Evolutionary conservation across 768 basidiomycete genomes (phyloP), one percentile per base, ranked within the genome.

Genomic region (Termitomyces titanicus): DNA sequence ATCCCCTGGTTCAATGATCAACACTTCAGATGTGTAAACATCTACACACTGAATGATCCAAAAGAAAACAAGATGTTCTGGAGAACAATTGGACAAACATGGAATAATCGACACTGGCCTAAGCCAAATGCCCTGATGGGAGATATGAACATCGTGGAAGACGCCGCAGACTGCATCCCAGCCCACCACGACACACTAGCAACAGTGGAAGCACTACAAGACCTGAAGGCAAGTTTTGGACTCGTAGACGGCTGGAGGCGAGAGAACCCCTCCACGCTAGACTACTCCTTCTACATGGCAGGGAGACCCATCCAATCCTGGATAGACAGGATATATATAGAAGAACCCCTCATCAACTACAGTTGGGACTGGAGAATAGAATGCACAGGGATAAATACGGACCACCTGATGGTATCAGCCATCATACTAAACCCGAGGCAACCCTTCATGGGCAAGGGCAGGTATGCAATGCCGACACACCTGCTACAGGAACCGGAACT

Each of bases 71-170:
- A 17, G 17, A 3, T 2, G 1, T 17, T 43, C 42, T 43, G 42
- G 24, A 39, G 3, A 25, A 24, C 24, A 3, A 22, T 17, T 3
- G 25, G 7, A 25, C 2, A 22, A 8, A 25, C 1, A 9, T 39
- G 38, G 18, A 39, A 39, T 4, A 20, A 10, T 20, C 18, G 20
- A 1, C 18, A 20, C 7, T 9, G 3, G 20, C 55, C 54, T 10
- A 59, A 49, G 43, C 71, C 68, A 3, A 69, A 78, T 29, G 12
- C 75, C 0, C 54, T 81, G 45, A 31, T 71, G 0, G 76, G 77
- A 0, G 76, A 81, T 55, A 72, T 73, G 39, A 80, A 81, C 57
- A 29, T 79, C 0, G 70, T 72, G 0, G 75, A 79, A 51, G 71
- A 75, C 1, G 20, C 58, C 0, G 51, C 77, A 0, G 78, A 79